These are phyloP conservation scores for Rhynchosporium graminicola DNA, from an alignment of 2,329 filamentous ascomycete species.

Conservation along the genomic window DNA sequence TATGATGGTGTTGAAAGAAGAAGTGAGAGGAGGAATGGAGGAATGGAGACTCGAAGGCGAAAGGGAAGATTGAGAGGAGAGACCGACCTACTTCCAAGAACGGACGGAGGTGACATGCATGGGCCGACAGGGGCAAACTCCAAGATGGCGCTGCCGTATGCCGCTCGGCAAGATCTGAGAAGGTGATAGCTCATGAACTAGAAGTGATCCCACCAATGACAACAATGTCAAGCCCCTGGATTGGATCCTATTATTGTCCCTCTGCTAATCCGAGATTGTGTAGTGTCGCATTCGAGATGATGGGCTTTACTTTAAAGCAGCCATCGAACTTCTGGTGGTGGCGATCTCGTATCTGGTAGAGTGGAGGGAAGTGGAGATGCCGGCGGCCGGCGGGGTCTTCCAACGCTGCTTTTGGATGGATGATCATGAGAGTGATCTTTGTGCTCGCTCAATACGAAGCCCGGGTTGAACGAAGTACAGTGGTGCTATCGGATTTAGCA, in stretches of 20 bases:
- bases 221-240: neutral
- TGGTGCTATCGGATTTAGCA: neutral
- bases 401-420: neutral
- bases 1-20: slow-evolving; percentile 6
- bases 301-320: neutral
- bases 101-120: slow-evolving; percentile 3
- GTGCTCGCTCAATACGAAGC: neutral
- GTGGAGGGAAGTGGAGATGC: neutral
- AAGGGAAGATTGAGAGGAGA: slow-evolving; percentile 7
- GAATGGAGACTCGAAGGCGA: neutral
- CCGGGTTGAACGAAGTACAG: neutral
- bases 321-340: neutral
- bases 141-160: no score
- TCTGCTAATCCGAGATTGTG: neutral
- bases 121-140: slow-evolving; percentile 4
- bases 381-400: neutral
- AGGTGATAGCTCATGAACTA: neutral
- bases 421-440: neutral
- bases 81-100: neutral
- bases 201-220: neutral
- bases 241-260: slow-evolving; percentile 5
- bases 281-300: neutral
- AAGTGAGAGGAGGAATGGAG: slow-evolving; percentile 9
- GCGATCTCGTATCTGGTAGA: slow-evolving; percentile 14
- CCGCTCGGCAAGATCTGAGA: neutral